Conservation (phyloP, 208 protist genomes). For the Leishmania martiniquensis region DNA sequence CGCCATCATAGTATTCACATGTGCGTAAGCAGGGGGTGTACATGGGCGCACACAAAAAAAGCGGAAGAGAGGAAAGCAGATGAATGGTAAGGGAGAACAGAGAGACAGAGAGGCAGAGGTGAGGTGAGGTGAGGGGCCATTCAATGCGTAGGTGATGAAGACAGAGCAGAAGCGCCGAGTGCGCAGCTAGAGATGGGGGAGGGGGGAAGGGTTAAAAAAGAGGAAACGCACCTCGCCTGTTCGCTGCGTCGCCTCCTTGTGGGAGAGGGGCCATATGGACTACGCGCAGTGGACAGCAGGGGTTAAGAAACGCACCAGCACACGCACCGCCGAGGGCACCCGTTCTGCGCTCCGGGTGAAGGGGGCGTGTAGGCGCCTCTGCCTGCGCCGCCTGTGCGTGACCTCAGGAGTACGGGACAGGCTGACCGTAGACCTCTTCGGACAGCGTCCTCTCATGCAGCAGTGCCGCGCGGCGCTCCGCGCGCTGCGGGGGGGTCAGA, state of each 20-base stretch:
- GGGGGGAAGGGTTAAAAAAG: not conserved
- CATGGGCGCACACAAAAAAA: too few species aligned
- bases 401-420: slow-evolving; percentile 8
- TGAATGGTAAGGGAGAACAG: too few species aligned
- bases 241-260: not conserved
- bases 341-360: not conserved
- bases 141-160: too few species aligned
- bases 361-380: not conserved
- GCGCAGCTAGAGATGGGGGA: too few species aligned
- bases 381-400: not conserved
- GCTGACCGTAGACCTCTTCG: slow-evolving; percentile 19
- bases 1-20: not conserved
- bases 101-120: not conserved
- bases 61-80: not conserved
- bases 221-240: not conserved
- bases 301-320: not conserved
- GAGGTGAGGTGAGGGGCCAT: too few species aligned
- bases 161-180: too few species aligned
- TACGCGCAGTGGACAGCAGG: not conserved
- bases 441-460: slow-evolving; percentile 23
- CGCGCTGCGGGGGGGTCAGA: slow-evolving; percentile 13
- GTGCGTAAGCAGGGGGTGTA: too few species aligned
- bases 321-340: not conserved
- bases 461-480: slow-evolving; percentile 13
- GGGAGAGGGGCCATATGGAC: not conserved